Conservation (phyloP, 441 rosid genomes). For the Populus hybrid region DNA sequence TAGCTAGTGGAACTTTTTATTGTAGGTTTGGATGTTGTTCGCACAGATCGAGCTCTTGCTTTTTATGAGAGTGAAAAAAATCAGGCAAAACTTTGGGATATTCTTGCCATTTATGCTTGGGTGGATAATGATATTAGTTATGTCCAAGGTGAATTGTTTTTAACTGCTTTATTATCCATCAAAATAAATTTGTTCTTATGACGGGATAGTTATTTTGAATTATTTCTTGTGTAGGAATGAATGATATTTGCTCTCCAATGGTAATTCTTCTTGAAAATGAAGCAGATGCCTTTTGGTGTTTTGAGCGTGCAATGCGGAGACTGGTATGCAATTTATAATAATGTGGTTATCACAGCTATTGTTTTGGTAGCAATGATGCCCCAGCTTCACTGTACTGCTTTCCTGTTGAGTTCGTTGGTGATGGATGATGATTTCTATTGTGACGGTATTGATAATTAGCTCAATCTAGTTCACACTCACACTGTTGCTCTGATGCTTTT, state of each 20-base stretch:
- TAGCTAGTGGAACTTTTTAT: slow-evolving; percentile 17
- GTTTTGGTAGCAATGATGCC: background rate
- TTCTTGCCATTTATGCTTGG: slow-evolving; percentile 85
- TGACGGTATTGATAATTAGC: background rate
- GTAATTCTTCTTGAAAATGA: slow-evolving; percentile 79
- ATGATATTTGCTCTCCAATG: slow-evolving; percentile 93
- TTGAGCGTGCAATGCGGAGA: slow-evolving; percentile 89
- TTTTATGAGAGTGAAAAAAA: slow-evolving; percentile 69
- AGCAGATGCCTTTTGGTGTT: slow-evolving; percentile 98
- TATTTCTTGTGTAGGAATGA: slow-evolving; percentile 70
- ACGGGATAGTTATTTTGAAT: slow-evolving; percentile 12
- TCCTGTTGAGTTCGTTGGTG: background rate
- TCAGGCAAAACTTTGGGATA: slow-evolving; percentile 82
- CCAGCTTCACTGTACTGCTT: background rate
- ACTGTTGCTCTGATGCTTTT: background rate
- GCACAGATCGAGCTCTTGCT: slow-evolving; percentile 76
- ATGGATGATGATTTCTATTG: background rate
- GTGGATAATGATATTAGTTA: slow-evolving; percentile 83
- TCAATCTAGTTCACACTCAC: background rate
- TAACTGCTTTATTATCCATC: slow-evolving; percentile 11
- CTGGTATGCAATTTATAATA: slow-evolving; percentile 43
- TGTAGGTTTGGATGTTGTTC: slow-evolving; percentile 89
- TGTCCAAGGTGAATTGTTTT: slow-evolving; percentile 61
- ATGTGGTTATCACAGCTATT: background rate
- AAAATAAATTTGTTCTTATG: slow-evolving; percentile 9